phyloP scores from a whole-genome alignment of 2,329 filamentous ascomycete species.

The Neofusicoccum sp. region DNA sequence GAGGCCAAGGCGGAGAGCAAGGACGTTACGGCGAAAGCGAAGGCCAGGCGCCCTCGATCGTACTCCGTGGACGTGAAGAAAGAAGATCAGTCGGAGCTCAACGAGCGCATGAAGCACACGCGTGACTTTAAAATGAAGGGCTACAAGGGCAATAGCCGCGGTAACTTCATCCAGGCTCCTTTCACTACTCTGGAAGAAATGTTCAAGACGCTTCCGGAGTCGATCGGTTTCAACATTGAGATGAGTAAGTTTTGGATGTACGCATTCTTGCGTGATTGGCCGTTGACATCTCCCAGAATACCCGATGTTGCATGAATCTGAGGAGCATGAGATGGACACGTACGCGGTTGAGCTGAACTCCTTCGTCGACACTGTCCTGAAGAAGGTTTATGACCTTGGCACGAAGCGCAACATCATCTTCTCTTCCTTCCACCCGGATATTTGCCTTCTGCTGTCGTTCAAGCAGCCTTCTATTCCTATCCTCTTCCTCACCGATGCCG shows the following conservation, averaged over 20 bases:
- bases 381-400: slow-evolving; percentile 85
- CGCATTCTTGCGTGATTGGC: slow-evolving; percentile 23
- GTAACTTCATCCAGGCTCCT: slow-evolving; percentile 91
- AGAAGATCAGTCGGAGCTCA: slow-evolving; percentile 54
- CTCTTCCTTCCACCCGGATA: slow-evolving; percentile 95
- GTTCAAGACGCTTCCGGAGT: slow-evolving; percentile 79
- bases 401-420: slow-evolving; percentile 91
- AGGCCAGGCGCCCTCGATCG: slow-evolving; percentile 50
- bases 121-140: slow-evolving; percentile 92
- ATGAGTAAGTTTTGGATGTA: slow-evolving; percentile 61
- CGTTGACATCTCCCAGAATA: slow-evolving; percentile 62
- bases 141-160: slow-evolving; percentile 92
- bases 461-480: slow-evolving; percentile 98
- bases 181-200: slow-evolving; percentile 95
- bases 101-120: slow-evolving; percentile 96
- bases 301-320: slow-evolving; percentile 93
- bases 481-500: slow-evolving; percentile 89
- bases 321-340: slow-evolving; percentile 95
- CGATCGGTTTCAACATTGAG: slow-evolving; percentile 96
- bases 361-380: slow-evolving; percentile 91
- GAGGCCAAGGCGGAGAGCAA: slow-evolving; percentile 23
- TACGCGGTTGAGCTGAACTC: slow-evolving; percentile 95
- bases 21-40: slow-evolving; percentile 20
- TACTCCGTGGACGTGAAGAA: slow-evolving; percentile 62
- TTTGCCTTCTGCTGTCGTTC: slow-evolving; percentile 90